phyloP scores from a whole-genome alignment of 768 basidiomycete species.

The Rhodotorula kratochvilovae region DNA sequence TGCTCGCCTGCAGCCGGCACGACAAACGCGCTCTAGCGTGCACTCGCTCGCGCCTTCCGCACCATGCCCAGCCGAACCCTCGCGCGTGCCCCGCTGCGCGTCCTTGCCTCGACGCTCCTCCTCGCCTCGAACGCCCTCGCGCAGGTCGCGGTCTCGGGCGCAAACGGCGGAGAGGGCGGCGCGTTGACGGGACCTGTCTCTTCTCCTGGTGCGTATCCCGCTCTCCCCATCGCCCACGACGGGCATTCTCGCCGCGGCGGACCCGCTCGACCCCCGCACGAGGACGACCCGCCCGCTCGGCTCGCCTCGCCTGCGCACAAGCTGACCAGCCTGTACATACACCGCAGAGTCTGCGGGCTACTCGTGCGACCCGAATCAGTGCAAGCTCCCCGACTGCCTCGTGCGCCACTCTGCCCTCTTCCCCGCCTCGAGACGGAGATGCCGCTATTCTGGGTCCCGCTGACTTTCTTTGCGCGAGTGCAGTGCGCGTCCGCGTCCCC shows the following conservation, averaged over 20 bases:
- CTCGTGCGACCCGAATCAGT: slow-evolving; percentile 62
- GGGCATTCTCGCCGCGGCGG: too few relatives aligned
- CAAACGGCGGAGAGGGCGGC: background rate
- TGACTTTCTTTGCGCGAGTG: too few relatives aligned
- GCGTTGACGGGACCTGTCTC: background rate
- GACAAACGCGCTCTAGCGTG: too few relatives aligned
- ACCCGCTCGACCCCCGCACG: background rate
- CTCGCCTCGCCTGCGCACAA: background rate
- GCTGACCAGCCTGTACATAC: background rate
- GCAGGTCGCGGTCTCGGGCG: background rate
- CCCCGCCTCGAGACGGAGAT: background rate
- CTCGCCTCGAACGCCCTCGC: background rate
- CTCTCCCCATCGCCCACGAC: background rate
- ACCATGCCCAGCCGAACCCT: background rate
- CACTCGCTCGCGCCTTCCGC: too few relatives aligned
- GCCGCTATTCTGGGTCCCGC: background rate
- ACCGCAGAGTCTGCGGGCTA: slow-evolving; percentile 52
- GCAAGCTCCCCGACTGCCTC: slow-evolving; percentile 63
- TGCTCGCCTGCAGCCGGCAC: too few relatives aligned
- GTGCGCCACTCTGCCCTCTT: slow-evolving; percentile 26
- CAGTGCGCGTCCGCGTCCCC: slow-evolving; percentile 67
- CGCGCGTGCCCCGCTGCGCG: background rate
- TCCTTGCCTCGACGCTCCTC: background rate
- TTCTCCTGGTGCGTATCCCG: background rate
- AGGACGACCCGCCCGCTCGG: background rate